A percentile compares a stretch with the other conserved stretches of the same genome.
Evolutionary conservation across 257 asterid genomes (phyloP).

Genomic region (Rehmannia glutinosa): DNA sequence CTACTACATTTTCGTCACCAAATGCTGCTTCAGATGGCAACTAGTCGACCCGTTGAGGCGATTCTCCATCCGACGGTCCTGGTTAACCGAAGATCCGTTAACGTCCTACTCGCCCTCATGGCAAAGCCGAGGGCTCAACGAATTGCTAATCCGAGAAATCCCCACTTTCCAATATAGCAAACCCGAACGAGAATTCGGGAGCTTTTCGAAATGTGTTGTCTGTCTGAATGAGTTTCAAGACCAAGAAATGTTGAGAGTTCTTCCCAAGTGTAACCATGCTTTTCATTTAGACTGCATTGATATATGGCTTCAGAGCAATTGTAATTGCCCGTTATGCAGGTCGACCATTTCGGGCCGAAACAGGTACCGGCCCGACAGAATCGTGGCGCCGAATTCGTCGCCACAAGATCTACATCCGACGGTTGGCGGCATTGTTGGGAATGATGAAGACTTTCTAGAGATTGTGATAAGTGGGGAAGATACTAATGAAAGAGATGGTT

Average conservation of each 20-base stretch:
- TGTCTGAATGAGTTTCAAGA: conserved; percentile 69
- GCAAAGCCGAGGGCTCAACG: conserved; percentile 68
- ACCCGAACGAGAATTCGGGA: conserved; percentile 20
- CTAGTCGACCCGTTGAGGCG: conserved; percentile 57
- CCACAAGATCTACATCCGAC: conserved; percentile 56
- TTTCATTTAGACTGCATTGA: conserved; percentile 83
- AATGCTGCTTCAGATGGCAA: conserved; percentile 74
- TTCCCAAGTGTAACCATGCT: conserved; percentile 76
- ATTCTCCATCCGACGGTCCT: conserved; percentile 30
- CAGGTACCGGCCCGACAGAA: conserved; percentile 27
- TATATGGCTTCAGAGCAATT: conserved; percentile 62
- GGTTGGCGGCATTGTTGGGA: conserved; percentile 32
- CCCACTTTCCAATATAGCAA: conserved; percentile 56
- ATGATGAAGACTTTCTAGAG: conserved; percentile 51
- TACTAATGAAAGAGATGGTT: conserved; percentile 22
- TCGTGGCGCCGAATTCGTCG: conserved; percentile 67
- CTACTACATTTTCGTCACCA: conserved; percentile 64
- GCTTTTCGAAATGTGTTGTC: conserved; percentile 56
- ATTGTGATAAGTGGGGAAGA: conserved; percentile 32
- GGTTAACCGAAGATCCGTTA: conserved; percentile 28
- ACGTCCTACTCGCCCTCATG: conserved; percentile 50
- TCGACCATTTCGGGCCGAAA: conserved; percentile 57
- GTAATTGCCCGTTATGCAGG: conserved; percentile 82
- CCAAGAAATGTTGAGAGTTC: conserved; percentile 51
- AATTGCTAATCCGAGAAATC: conserved; percentile 51